phyloP scores from a whole-genome alignment of 176 grass and related monocot genomes.

The Coix lacrymajobi region DNA sequence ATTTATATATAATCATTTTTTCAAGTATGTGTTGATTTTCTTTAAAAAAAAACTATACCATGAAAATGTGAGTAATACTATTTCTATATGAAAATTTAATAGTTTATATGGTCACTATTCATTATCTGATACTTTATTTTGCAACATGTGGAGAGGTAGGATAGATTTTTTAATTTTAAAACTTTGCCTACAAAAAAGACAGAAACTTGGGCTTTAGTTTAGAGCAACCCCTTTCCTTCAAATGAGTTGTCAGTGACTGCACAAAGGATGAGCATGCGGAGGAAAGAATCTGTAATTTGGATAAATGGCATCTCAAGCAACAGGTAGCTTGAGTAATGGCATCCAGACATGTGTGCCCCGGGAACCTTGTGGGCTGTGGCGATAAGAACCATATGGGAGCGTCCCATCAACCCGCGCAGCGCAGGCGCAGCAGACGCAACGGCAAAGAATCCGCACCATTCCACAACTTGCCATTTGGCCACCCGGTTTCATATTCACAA shows the following conservation, averaged over 20 bases:
- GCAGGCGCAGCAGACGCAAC: not conserved
- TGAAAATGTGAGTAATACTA: not conserved
- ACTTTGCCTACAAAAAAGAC: not conserved
- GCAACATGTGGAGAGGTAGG: not conserved
- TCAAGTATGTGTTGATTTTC: not conserved
- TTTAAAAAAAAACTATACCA: not conserved
- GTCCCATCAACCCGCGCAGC: not conserved
- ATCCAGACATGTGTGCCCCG: not conserved
- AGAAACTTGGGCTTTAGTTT: not conserved
- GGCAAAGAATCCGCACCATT: not conserved
- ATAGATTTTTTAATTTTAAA: not conserved
- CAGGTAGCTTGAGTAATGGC: not conserved
- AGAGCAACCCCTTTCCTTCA: not conserved
- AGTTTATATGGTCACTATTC: not conserved
- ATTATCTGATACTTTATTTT: not conserved
- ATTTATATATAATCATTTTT: too few relatives aligned
- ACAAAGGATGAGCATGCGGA: not conserved
- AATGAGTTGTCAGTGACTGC: not conserved
- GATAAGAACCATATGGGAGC: not conserved
- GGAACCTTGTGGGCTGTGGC: not conserved
- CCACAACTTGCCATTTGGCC: slow-evolving; percentile 21
- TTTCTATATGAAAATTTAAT: not conserved
- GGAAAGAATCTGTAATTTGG: slow-evolving; percentile 19
- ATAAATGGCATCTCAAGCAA: not conserved
- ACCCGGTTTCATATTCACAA: not conserved